Percentiles rank a stretch among this genome's conserved stretches.
Conservation (phyloP, 768 basidiomycete genomes). For the Rubroboletus satanas region DNA sequence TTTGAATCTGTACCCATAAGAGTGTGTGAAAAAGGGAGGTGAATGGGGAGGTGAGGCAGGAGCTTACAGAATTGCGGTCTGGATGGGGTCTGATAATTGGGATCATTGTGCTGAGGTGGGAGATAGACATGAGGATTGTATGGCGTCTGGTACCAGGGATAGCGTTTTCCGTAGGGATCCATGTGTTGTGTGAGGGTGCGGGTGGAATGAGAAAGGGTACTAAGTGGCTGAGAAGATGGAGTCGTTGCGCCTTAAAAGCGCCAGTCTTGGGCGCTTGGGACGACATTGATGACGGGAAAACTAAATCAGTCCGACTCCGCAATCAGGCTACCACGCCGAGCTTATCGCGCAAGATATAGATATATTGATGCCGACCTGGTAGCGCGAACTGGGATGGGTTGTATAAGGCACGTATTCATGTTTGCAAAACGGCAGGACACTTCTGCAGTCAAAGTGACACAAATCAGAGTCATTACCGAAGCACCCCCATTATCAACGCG, state of each 20-base stretch:
- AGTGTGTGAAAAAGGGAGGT: not conserved
- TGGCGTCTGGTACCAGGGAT: slow-evolving; percentile 24
- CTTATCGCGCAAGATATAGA: not conserved
- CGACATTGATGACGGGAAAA: not conserved
- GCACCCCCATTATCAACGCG: not conserved
- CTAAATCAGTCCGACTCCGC: slow-evolving; percentile 8
- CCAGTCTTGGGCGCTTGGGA: slow-evolving; percentile 7
- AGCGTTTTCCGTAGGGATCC: slow-evolving; percentile 23
- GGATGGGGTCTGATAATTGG: slow-evolving; percentile 7
- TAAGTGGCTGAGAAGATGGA: not conserved
- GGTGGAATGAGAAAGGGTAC: not conserved
- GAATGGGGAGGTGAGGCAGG: not conserved
- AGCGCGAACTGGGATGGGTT: not conserved
- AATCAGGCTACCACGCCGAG: not conserved
- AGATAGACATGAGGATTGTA: slow-evolving; percentile 32
- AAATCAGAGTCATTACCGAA: not conserved
- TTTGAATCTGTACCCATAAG: slow-evolving; percentile 3
- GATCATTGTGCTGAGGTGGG: slow-evolving; percentile 19
- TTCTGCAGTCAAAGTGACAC: slow-evolving; percentile 1
- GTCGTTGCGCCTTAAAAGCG: slow-evolving; percentile 7
- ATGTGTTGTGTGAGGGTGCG: slow-evolving; percentile 6
- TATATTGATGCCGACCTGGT: not conserved
- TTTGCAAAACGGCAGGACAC: not conserved
- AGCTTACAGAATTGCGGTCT: slow-evolving; percentile 19
- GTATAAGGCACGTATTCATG: not conserved